These are phyloP conservation scores for Seiridium cupressi DNA, from an alignment of 2,329 filamentous ascomycete genomes.

Conservation along the genomic window DNA sequence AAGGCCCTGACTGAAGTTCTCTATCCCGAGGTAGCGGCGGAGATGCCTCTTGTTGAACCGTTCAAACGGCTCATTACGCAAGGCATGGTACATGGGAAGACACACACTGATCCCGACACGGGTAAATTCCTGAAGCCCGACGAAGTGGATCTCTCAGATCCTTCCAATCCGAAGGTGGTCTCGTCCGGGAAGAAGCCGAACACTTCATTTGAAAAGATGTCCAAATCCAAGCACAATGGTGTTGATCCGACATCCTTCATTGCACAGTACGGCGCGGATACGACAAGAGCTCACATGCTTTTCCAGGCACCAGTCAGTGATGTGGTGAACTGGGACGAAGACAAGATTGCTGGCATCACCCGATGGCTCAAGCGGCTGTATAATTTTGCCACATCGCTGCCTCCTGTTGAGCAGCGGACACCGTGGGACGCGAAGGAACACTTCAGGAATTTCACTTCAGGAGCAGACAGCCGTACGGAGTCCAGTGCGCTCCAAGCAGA, in stretches of 20 bases:
- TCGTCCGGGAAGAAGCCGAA: conserved; percentile 57
- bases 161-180: conserved; percentile 57
- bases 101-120: conserved; percentile 70
- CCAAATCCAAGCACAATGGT: conserved; percentile 90
- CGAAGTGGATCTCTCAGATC: conserved; percentile 65
- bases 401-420: conserved; percentile 9
- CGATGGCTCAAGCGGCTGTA: conserved; percentile 74
- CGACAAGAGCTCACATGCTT: conserved; percentile 80
- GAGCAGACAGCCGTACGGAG: conserved; percentile 26
- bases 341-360: conserved; percentile 76
- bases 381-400: conserved; percentile 46
- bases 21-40: conserved; percentile 29
- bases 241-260: conserved; percentile 78
- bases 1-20: conserved; percentile 71
- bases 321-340: conserved; percentile 83
- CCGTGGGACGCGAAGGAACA: conserved; percentile 28
- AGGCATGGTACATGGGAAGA: conserved; percentile 91
- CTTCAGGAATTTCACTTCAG: conserved; percentile 32
- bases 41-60: conserved; percentile 58
- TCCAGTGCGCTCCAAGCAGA: conserved; percentile 43
- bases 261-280: conserved; percentile 74
- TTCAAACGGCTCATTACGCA: conserved; percentile 83
- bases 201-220: conserved; percentile 86
- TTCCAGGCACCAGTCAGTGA: conserved; percentile 86
- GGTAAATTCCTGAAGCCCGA: conserved; percentile 75